phyloP scores from a whole-genome alignment of 2,329 filamentous ascomycete genomes.

The Alternaria incomplexa region DNA sequence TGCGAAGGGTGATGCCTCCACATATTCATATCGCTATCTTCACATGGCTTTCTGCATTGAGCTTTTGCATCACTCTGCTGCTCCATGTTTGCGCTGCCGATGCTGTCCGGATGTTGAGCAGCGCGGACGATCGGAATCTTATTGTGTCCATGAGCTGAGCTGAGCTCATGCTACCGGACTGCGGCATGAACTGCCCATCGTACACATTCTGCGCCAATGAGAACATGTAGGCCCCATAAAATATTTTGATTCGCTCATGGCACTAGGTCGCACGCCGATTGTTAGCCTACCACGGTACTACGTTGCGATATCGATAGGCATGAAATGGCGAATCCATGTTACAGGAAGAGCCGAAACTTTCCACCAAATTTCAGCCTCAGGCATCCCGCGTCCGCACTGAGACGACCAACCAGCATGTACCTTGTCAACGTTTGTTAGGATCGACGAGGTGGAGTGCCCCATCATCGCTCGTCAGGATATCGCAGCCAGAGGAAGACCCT shows the following conservation, averaged over 20 bases:
- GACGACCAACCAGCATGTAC: not conserved
- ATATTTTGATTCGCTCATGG: conserved; percentile 8
- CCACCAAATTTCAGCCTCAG: conserved; percentile 2
- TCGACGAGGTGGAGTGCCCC: conserved; percentile 27
- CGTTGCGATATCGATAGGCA: not conserved
- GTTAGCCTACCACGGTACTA: not conserved
- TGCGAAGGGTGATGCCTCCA: not conserved
- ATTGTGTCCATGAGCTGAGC: conserved; percentile 22
- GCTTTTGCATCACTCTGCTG: conserved; percentile 15
- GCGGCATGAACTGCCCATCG: not conserved
- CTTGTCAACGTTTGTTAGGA: conserved; percentile 19
- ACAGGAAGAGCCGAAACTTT: not conserved
- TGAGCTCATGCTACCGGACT: conserved; percentile 11
- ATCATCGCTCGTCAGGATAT: conserved; percentile 19
- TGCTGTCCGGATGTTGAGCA: not conserved
- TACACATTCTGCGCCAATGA: conserved; percentile 2
- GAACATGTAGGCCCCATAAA: not conserved
- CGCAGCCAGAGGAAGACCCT: conserved; percentile 15
- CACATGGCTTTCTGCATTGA: conserved; percentile 16
- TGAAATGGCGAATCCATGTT: not conserved
- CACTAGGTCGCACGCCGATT: not conserved
- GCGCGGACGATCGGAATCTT: conserved; percentile 10
- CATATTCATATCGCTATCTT: not conserved
- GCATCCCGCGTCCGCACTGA: conserved; percentile 6
- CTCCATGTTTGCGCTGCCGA: conserved; percentile 7